Conservation (phyloP, 2,329 filamentous ascomycete species). For the Scopulariopsis brevicaulis region DNA sequence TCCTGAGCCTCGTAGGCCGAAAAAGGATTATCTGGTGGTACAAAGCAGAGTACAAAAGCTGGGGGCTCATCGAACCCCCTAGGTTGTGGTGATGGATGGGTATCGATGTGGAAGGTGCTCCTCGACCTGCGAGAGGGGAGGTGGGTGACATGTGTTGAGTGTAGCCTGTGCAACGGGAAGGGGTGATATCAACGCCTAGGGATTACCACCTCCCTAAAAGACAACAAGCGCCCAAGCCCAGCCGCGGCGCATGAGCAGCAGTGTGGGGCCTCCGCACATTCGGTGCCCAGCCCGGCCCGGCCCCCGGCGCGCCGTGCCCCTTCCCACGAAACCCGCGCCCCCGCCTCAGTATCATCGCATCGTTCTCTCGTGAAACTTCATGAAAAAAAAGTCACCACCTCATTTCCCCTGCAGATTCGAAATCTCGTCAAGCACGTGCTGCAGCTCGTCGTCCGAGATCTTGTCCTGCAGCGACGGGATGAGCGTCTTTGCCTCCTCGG, state of each 20-base stretch:
- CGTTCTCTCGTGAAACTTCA: not conserved
- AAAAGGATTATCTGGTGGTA: not conserved
- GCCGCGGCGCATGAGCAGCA: not conserved
- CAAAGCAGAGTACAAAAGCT: not conserved
- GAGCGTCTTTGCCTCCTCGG: slow-evolving; percentile 92
- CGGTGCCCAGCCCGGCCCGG: not conserved
- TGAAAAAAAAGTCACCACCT: not conserved
- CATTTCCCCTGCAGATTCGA: slow-evolving; percentile 52
- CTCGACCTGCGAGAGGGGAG: not conserved
- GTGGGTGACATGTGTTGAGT: not conserved
- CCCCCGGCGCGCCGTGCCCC: not conserved
- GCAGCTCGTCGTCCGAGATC: slow-evolving; percentile 78
- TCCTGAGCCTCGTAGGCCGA: not conserved
- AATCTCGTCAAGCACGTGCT: slow-evolving; percentile 83
- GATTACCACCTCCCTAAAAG: not conserved
- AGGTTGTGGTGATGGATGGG: not conserved
- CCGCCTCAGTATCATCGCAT: not conserved
- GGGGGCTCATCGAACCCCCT: not conserved
- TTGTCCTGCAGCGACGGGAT: slow-evolving; percentile 86
- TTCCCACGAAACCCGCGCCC: not conserved
- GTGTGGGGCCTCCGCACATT: not conserved
- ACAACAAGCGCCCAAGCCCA: not conserved
- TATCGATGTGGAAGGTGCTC: not conserved
- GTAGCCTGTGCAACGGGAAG: not conserved
- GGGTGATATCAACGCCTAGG: not conserved